Conservation (phyloP, 768 basidiomycete species). For the Gymnopilus dilepis region DNA sequence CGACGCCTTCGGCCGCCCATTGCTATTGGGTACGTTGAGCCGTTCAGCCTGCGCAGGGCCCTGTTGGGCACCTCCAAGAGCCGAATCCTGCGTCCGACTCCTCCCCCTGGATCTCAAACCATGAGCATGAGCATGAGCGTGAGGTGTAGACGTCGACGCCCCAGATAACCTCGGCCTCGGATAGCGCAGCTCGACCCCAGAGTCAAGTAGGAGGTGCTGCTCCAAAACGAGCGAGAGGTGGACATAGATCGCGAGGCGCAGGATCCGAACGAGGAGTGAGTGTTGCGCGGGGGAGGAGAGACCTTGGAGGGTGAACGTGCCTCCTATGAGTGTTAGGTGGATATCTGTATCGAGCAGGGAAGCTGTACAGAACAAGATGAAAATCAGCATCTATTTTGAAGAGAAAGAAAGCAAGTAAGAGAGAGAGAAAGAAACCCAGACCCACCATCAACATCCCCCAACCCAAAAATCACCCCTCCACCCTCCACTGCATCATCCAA, state of each 20-base stretch:
- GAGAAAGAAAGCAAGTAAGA: neutral
- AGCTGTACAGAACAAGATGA: conserved; percentile 19
- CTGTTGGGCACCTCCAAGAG: no score
- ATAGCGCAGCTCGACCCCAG: conserved; percentile 51
- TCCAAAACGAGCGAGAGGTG: conserved; percentile 67
- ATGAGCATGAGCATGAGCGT: no score
- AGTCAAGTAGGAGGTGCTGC: conserved; percentile 59
- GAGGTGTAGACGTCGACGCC: no score
- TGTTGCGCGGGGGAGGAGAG: conserved; percentile 48
- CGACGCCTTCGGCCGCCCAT: conserved; percentile 26
- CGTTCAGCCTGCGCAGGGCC: no score
- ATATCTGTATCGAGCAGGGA: conserved; percentile 6
- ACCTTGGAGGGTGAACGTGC: conserved; percentile 62
- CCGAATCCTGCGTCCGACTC: neutral
- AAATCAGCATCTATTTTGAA: neutral
- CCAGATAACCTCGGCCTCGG: conserved; percentile 38
- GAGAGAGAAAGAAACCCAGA: neutral
- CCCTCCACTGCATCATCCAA: conserved; percentile 44
- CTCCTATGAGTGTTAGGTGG: conserved; percentile 53
- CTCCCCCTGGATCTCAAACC: no score
- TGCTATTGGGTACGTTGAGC: no score
- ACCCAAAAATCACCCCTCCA: conserved; percentile 50
- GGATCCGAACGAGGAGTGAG: conserved; percentile 46
- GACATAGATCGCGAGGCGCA: conserved; percentile 57
- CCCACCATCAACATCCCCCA: conserved; percentile 58